Evolutionary conservation across 768 basidiomycete species (phyloP), one percentile per base, ranked within the genome.

Genomic region (Termitomyces heimii): DNA sequence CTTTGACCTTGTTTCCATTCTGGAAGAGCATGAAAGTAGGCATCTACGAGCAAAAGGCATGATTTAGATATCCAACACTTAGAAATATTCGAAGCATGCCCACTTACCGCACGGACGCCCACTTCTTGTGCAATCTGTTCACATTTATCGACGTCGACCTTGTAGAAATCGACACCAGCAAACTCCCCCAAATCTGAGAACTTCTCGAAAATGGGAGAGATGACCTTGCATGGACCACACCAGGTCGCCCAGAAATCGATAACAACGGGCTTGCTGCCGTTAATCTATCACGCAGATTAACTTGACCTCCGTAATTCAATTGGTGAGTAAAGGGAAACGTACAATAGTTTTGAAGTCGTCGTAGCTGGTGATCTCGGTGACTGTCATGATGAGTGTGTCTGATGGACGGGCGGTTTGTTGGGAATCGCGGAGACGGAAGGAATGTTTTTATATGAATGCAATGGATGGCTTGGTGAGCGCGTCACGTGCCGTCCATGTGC

Each of bases 241-340:
- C 88, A 89, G 2, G 81, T 79, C 40, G 88, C 88, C 84, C 84
- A 87, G 72, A 90, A 89, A 71, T 90, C 86, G 65, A 90, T 75
- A 18, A 86, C 66, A 60, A 76, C 70, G 59, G 73, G 70, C 63
- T 76, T 77, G 57, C 73, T 75, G 55, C 74, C 68, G 63, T 72
- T 73, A 64, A 85, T 82, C 79, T 77, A 59, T 29, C 24, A 32
- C 48, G 31, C 54, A 53, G 32, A 39, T 54, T 55, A 46, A 35
- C 13, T 4, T 20, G 34, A 26, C 16, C 10, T 42, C 40, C 40
- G 2, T 46, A 10, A 26, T 13, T n/a, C 9, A n/a, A 37, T 29
- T 18, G 4, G 24, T 13, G 28, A 5, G 10, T 8, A 39, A 18
- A 37, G 32, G 53, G n/a, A 47, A 39, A 71, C 82, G 60, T 63